These are phyloP conservation scores for Fusarium sp. DNA, from an alignment of 2,329 filamentous ascomycete species.

Conservation along the genomic window DNA sequence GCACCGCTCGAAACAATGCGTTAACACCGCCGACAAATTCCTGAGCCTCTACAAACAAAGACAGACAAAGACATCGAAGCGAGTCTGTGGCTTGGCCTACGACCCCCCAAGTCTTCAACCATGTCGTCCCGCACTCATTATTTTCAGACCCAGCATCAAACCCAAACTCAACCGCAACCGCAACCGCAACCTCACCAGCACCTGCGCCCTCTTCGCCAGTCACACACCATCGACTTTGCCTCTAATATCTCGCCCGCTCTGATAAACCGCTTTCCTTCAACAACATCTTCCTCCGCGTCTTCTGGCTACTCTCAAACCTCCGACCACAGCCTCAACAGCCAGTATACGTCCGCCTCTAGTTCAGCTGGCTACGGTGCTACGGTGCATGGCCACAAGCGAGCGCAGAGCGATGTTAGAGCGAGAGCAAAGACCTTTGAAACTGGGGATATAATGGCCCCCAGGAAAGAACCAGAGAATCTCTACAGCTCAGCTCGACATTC, in stretches of 20 bases:
- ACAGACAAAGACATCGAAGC: conserved; percentile 24
- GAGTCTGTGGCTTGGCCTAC: conserved; percentile 36
- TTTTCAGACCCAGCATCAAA: conserved; percentile 38
- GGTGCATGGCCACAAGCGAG: conserved; percentile 72
- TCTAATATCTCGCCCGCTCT: conserved; percentile 52
- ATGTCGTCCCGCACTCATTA: conserved; percentile 70
- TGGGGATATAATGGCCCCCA: conserved; percentile 56
- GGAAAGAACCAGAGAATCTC: conserved; percentile 67
- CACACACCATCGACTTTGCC: conserved; percentile 61
- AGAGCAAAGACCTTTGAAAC: conserved; percentile 62
- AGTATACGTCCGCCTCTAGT: conserved; percentile 78
- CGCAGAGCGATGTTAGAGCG: conserved; percentile 75
- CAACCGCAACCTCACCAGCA: conserved; percentile 32
- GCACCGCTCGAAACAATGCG: conserved; percentile 48
- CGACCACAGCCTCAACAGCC: conserved; percentile 66
- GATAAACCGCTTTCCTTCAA: conserved; percentile 73
- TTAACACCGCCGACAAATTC: conserved; percentile 44
- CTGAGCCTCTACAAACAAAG: conserved; percentile 25
- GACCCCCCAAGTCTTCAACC: conserved; percentile 42
- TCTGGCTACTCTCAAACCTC: conserved; percentile 72
- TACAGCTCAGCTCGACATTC: conserved; percentile 81
- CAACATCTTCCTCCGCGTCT: conserved; percentile 76
- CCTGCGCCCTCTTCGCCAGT: conserved; percentile 60
- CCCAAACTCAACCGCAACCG: conserved; percentile 27
- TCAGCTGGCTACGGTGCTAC: conserved; percentile 56